Evolutionary conservation across 352 stramenopile genomes (phyloP), one percentile per base, ranked within the genome.

Genomic region (Globisporangium camurandrum): DNA sequence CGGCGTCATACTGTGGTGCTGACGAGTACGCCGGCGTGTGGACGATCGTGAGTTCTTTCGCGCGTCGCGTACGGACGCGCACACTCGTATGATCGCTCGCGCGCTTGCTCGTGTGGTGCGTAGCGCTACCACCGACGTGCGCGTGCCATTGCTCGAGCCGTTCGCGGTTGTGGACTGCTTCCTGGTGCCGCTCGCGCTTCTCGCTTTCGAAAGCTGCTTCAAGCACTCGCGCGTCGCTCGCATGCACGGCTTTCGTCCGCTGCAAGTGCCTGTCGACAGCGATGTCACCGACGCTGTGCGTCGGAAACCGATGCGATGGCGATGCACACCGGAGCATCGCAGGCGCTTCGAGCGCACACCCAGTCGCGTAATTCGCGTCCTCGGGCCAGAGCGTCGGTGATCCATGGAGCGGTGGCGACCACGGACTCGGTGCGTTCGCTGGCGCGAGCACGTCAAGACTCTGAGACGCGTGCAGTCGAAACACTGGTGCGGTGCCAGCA

Each of bases 371-470:
- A 45, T 65, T 75, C 3, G 75, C 22, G 30, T 73, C 58, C 19
- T 81, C 65, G 5, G 69, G 71, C 75, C 75, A 86, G 1, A 81
- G 42, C 0, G 67, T 69, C n/a, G 75, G 69, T 1, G 75, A 81
- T 7, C 69, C 71, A 24, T 68, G 58, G 9, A 76, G 45, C 28
- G 34, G 44, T 10, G 68, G 64, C 3, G 66, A 70, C 59, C 61
- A 75, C 11, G 66, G 51, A 42, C 52, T 67, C 7, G 65, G 46
- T 4, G 39, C 27, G 46, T 74, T 61, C n/a, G 62, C 59, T 31
- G 56, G 57, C 1, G 44, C 54, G 23, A 75, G 50, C 0, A 49
- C 51, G 33, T 70, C 57, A 3, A 79, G 56, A n/a, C 59, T 71
- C 30, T 72, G 62, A n/a, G 59, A 75, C 20, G 51, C 49, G 36